phyloP scores from a whole-genome alignment of 1,284 basidiomycete species.

The Tilletiopsis washingtonensis region DNA sequence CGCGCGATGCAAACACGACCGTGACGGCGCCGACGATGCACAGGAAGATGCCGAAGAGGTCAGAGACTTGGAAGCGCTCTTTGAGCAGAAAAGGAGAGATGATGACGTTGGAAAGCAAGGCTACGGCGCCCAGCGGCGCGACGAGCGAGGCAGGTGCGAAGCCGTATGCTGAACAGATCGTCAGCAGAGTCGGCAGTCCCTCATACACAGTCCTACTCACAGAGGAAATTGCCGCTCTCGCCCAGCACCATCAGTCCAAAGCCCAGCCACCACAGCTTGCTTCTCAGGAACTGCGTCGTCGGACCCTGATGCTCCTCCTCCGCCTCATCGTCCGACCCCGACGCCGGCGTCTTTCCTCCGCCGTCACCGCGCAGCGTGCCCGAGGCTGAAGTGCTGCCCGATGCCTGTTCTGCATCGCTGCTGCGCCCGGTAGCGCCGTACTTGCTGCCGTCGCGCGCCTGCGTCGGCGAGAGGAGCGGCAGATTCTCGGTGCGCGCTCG shows the following conservation, averaged over 20 bases:
- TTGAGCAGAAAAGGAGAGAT: constrained; percentile 77
- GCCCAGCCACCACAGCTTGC: constrained; percentile 83
- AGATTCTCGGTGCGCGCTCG: neutral
- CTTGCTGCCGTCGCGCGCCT: neutral
- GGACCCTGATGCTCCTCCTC: constrained; percentile 10
- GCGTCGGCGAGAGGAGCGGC: neutral
- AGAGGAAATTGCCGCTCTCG: constrained; percentile 74
- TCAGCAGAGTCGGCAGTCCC: neutral
- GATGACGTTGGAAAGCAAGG: constrained; percentile 86
- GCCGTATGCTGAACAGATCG: constrained; percentile 62
- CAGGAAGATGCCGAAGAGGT: constrained; percentile 63
- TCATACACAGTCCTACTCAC: constrained; percentile 7
- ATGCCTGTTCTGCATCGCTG: neutral
- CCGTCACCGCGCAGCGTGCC: neutral
- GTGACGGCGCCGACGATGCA: constrained; percentile 43
- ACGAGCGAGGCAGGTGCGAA: constrained; percentile 86
- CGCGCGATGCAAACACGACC: constrained; percentile 73
- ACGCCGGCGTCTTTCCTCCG: neutral
- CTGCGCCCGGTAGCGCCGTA: neutral
- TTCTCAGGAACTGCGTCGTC: constrained; percentile 31
- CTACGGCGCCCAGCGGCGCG: constrained; percentile 77
- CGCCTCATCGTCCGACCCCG: neutral
- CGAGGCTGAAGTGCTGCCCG: neutral
- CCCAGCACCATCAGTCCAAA: constrained; percentile 83
- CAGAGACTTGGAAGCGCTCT: constrained; percentile 53